Base-by-base conservation (phyloP, 306 rosid species). In the Trifolium pratense region DNA sequence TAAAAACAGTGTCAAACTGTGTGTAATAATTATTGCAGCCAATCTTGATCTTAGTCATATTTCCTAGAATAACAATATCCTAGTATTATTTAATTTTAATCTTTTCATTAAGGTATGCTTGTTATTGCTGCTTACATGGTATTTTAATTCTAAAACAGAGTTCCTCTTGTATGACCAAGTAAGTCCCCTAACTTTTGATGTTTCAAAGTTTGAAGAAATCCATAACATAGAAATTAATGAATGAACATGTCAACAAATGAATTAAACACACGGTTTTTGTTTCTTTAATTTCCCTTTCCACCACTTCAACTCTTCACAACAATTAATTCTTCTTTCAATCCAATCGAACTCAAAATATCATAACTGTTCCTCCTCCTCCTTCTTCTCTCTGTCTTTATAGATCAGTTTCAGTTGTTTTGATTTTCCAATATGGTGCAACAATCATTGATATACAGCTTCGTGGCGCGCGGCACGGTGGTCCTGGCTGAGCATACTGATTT, bases 381-480 rank as follows among this genome's bases (percentile, higher is more conserved):
- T 42, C 5, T 42, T 10, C 14, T 55, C 32, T 55, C 25, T 51
- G 13, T 55, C 53, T 55, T 11, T 2, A 16, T 18, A 20, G 32
- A 16, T 26, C 4, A 26, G 14, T 25, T 20, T 18, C 5, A 43
- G 48, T 18, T 51, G 46, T 29, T 51, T 31, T 59, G 79, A 9
- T 49, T 70, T 67, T 63, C 64, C 1, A 56, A 14, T 14, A 89
- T 89, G 97, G 93, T 81, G 66, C 93, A 92, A 70, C 90, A 88
- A 68, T 89, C 93, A 60, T 75, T 92, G 86, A 92, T 92, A 86
- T 92, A 92, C 85, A 89, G 90, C 72, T 92, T 88, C 69, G 96
- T 88, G 46, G 96, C 96, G 7, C 93, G 93, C 0, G 97, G 90
- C 29, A 88, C 89, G 34, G 96, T 86, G 78, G 52, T 92, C 55